A percentile compares a stretch with the other conserved stretches of the same genome.
These are phyloP conservation scores for Suhomyces chickasaworum DNA, from an alignment of 1,139 yeast genomes.

Conservation along the genomic window DNA sequence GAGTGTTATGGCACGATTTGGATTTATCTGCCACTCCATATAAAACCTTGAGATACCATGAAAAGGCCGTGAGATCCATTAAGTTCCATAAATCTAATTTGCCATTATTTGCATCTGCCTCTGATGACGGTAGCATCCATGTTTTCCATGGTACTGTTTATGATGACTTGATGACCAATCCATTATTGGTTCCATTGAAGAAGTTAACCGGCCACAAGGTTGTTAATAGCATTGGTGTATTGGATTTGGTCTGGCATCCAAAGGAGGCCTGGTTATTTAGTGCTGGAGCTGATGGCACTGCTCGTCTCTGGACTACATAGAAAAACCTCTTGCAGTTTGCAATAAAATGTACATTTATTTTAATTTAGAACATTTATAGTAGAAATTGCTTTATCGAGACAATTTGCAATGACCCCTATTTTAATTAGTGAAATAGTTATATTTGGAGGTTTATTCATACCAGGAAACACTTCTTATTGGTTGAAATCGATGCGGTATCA, in stretches of 20 bases:
- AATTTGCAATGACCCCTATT: too few relatives aligned
- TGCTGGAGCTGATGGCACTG: conserved; percentile 98
- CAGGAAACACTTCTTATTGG: too few relatives aligned
- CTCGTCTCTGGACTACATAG: conserved; percentile 91
- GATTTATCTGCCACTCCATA: conserved; percentile 90
- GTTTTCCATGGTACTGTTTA: conserved; percentile 97
- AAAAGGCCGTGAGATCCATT: conserved; percentile 88
- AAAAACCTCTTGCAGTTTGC: not conserved
- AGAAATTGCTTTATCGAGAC: not conserved
- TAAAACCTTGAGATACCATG: conserved; percentile 92
- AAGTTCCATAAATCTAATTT: conserved; percentile 80
- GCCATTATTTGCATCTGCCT: conserved; percentile 94
- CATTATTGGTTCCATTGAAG: conserved; percentile 93
- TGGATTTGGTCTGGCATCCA: conserved; percentile 94
- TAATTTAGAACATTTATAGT: not conserved
- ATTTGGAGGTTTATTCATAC: too few relatives aligned
- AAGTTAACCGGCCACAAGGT: conserved; percentile 91
- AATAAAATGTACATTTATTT: not conserved
- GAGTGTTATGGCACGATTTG: conserved; percentile 96
- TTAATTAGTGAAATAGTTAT: too few relatives aligned
- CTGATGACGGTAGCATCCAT: conserved; percentile 92
- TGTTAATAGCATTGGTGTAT: conserved; percentile 80
- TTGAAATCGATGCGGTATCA: too few relatives aligned
- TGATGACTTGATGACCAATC: conserved; percentile 94
- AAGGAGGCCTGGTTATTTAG: conserved; percentile 97